Evolutionary conservation across 148 eudicot species (phyloP).

Genomic region (Chenopodium album): DNA sequence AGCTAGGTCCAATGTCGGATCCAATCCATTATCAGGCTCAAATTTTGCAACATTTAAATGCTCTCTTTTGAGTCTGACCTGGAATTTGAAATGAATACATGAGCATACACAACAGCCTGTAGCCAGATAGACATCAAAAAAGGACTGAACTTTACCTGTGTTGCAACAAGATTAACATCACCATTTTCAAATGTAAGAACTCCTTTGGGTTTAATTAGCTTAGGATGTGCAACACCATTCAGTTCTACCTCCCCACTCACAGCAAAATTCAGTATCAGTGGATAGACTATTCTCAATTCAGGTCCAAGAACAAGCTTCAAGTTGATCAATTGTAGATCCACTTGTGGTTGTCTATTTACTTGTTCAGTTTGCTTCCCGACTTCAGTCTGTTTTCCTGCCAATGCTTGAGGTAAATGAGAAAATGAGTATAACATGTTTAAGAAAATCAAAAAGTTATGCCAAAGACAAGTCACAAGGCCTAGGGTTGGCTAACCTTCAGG

Average conservation of each 20-base stretch:
- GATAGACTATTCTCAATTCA: conserved; percentile 83
- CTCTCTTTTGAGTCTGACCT: conserved; percentile 95
- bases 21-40: conserved; percentile 95
- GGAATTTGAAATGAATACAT: conserved; percentile 24
- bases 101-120: conserved; percentile 11
- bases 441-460: background rate
- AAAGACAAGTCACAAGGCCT: background rate
- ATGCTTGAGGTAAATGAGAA: conserved; percentile 10
- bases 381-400: conserved; percentile 73
- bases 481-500: background rate
- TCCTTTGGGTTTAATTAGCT: conserved; percentile 89
- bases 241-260: conserved; percentile 96
- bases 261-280: conserved; percentile 94
- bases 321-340: conserved; percentile 78
- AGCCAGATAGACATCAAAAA: background rate
- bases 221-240: conserved; percentile 93
- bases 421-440: conserved; percentile 3
- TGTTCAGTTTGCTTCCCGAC: conserved; percentile 71
- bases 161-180: conserved; percentile 96
- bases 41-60: conserved; percentile 96
- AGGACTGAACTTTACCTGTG: conserved; percentile 60
- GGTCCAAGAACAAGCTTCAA: conserved; percentile 94
- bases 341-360: conserved; percentile 64
- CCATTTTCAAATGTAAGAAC: conserved; percentile 90
- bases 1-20: conserved; percentile 90